Evolutionary conservation across 805 yeast species (phyloP).

Genomic region (Barnettozyma californica): DNA sequence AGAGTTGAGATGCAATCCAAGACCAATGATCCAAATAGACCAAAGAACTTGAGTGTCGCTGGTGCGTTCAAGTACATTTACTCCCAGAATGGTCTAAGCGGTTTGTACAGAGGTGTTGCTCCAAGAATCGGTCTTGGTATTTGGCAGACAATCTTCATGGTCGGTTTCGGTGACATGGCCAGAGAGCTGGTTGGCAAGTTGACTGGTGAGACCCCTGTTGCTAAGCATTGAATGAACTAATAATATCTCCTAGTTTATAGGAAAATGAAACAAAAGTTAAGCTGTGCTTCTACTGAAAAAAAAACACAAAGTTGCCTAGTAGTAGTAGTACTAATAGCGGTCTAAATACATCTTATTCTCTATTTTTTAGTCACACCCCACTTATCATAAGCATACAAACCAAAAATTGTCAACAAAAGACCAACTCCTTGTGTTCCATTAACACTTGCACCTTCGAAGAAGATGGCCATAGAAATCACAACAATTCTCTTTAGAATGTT

Average conservation of each 20-base stretch:
- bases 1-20: conserved; percentile 98
- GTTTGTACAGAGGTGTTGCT: conserved; percentile 92
- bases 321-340: no score
- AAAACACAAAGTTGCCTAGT: background rate
- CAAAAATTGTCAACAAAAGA: conserved; percentile 48
- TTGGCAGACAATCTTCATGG: conserved; percentile 99
- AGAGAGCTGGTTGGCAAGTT: conserved; percentile 60
- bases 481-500: conserved; percentile 70
- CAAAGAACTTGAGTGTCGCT: conserved; percentile 77
- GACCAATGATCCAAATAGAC: conserved; percentile 92
- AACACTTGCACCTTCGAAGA: conserved; percentile 49
- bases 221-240: conserved; percentile 24
- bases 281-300: background rate
- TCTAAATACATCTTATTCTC: background rate
- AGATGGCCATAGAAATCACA: conserved; percentile 59
- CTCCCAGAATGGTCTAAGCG: conserved; percentile 75
- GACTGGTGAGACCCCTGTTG: conserved; percentile 55
- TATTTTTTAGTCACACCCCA: conserved; percentile 43
- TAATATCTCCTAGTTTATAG: background rate
- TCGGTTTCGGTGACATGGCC: conserved; percentile 93
- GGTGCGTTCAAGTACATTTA: conserved; percentile 82
- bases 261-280: background rate
- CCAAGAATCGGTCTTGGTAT: conserved; percentile 96
- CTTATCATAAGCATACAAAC: conserved; percentile 66
- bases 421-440: conserved; percentile 47